Percentiles rank a stretch among this genome's conserved stretches.
Evolutionary conservation across 371 early-diverging fungal genomes (phyloP).

Genomic region (Actinomortierella ambigua): DNA sequence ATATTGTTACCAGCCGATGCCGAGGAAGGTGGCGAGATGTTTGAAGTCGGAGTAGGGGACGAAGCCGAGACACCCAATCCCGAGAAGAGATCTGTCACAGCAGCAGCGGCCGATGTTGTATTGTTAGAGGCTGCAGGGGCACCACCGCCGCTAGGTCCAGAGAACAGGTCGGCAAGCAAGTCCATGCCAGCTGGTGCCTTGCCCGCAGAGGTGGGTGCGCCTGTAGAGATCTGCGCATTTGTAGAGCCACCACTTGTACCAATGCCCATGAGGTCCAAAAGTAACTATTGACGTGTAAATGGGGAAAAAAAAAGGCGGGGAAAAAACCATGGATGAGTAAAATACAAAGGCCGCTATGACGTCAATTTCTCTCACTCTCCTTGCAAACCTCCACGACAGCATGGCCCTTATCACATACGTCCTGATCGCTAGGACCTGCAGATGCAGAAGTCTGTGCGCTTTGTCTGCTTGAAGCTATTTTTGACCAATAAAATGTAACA

Average conservation of each 20-base stretch:
- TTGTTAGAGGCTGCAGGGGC: conserved; percentile 36
- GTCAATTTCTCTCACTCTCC: too few species aligned
- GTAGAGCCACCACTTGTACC: conserved; percentile 55
- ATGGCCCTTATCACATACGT: conserved; percentile 56
- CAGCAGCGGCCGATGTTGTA: conserved; percentile 45
- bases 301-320: background rate
- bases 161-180: conserved; percentile 84
- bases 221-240: conserved; percentile 44
- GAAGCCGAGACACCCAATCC: conserved; percentile 31
- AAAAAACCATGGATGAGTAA: too few species aligned
- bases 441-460: conserved; percentile 40
- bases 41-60: conserved; percentile 5
- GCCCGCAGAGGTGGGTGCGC: conserved; percentile 45
- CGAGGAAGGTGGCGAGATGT: conserved; percentile 15
- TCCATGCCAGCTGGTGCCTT: conserved; percentile 57
- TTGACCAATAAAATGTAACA: background rate
- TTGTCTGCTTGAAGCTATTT: conserved; percentile 22
- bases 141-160: conserved; percentile 51
- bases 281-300: conserved; percentile 50
- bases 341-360: too few species aligned
- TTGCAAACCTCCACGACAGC: too few species aligned
- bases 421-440: conserved; percentile 61
- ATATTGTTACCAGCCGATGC: conserved; percentile 25
- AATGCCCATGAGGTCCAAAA: conserved; percentile 86
- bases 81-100: conserved; percentile 40